These are phyloP conservation scores for Paecilomyces sp. DNA, from an alignment of 2,329 filamentous ascomycete genomes.

Conservation along the genomic window DNA sequence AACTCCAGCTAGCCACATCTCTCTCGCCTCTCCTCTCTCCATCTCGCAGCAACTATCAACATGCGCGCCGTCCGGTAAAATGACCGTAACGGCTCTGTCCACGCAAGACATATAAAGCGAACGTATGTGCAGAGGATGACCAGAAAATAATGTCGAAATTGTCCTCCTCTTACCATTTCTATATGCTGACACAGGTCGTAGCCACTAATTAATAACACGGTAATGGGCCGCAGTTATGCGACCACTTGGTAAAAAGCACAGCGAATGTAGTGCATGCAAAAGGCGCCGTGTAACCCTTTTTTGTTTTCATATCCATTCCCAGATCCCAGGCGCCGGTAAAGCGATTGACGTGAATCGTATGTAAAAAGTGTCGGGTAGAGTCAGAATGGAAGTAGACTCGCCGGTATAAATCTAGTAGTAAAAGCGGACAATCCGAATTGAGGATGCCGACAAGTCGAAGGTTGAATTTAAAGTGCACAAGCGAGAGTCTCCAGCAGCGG, in stretches of 20 bases:
- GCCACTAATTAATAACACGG: not conserved
- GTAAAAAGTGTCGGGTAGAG: slow-evolving; percentile 23
- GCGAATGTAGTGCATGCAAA: slow-evolving; percentile 31
- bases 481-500: slow-evolving; percentile 29
- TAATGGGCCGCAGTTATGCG: not conserved
- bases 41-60: not conserved
- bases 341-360: slow-evolving; percentile 31
- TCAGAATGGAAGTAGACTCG: slow-evolving; percentile 12
- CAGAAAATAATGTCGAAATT: not conserved
- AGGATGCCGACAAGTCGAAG: slow-evolving; percentile 12
- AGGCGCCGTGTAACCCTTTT: slow-evolving; percentile 21
- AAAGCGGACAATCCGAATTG: slow-evolving; percentile 27
- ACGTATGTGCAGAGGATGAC: slow-evolving; percentile 4
- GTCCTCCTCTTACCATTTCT: slow-evolving; percentile 3
- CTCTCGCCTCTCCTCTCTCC: not conserved
- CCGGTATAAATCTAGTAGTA: slow-evolving; percentile 1
- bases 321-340: slow-evolving; percentile 30
- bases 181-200: slow-evolving; percentile 21
- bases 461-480: slow-evolving; percentile 24
- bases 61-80: slow-evolving; percentile 3
- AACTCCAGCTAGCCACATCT: not conserved
- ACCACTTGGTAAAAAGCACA: slow-evolving; percentile 25
- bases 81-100: not conserved
- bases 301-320: slow-evolving; percentile 15
- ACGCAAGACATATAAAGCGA: not conserved